Conservation (phyloP, 495 filamentous ascomycete genomes). For the Penicillium waksmanii region DNA sequence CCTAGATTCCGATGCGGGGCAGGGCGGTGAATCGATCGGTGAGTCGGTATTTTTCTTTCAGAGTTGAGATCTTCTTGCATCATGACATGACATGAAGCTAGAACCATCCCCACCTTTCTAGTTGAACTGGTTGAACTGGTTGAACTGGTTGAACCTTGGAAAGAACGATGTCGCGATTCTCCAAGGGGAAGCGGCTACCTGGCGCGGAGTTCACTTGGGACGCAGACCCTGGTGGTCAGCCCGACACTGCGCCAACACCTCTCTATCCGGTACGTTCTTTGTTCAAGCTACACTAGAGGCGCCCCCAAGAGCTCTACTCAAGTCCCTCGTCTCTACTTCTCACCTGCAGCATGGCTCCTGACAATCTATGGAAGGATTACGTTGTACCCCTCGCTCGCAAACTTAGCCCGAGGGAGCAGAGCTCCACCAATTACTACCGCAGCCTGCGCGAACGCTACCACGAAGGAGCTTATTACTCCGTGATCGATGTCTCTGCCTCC, state of each 20-base stretch:
- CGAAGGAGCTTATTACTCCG: conserved; percentile 61
- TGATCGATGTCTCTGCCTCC: conserved; percentile 51
- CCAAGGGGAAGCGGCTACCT: conserved; percentile 43
- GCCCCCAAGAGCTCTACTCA: too few species aligned
- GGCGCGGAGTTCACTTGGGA: conserved; percentile 50
- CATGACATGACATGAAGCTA: conserved; percentile 9
- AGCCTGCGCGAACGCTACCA: conserved; percentile 55
- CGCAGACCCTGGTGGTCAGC: conserved; percentile 40
- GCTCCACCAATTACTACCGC: conserved; percentile 50
- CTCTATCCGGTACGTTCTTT: conserved; percentile 43
- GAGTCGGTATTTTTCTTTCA: conserved; percentile 19
- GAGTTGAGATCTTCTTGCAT: conserved; percentile 5
- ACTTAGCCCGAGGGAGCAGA: conserved; percentile 38
- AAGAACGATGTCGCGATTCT: conserved; percentile 43
- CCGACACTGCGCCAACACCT: conserved; percentile 48
- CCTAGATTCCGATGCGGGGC: conserved; percentile 23
- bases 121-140: neutral
- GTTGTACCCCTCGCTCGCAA: conserved; percentile 38
- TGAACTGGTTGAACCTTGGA: neutral
- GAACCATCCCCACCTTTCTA: neutral
- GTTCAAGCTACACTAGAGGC: neutral
- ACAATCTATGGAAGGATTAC: conserved; percentile 39
- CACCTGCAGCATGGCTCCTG: neutral
- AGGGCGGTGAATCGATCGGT: conserved; percentile 20
- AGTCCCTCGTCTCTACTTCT: too few species aligned